Evolutionary conservation across 2,329 filamentous ascomycete species (phyloP), one percentile per base, ranked within the genome.

Genomic region (Curvularia verruculosa): DNA sequence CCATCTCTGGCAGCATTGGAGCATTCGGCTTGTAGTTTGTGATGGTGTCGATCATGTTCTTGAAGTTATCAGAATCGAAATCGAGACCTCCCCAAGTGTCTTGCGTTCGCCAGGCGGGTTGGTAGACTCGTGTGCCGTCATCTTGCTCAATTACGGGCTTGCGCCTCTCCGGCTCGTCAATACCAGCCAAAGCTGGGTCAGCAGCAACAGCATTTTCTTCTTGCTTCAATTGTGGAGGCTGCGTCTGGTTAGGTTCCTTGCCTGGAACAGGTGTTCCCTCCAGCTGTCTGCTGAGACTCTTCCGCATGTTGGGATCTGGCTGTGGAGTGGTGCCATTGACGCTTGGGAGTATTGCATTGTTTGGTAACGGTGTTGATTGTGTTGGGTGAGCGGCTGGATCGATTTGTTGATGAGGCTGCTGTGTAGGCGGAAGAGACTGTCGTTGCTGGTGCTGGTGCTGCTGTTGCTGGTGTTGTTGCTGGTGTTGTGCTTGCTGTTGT

Each of bases 1-100:
- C 95, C 50, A 98, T 83, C 67, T 98, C 93, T 21, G 84, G 80
- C 18, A 92, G 82, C 2, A 82, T 80, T 0, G 95, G 94, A 36
- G 92, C 83, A 54, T 90, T 89, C 0, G 93, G 92, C 68, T 88
- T 90, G 67, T 87, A 82, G 43, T 83, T 82, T 48, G 87, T 80
- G 36, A 96, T 82, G 31, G 84, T 81, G 5, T 89, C 88, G 12
- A 93, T 79, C 56, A 90, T 85, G 56, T 94, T 83, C 0, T 92
- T 91, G 8, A 92, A 92, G 75, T 88, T 1, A 84, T 71, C 60
- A 24, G 67, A 69, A 43, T 67, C 58, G 85, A 80, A 66, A 74
- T 79, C 54, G 75, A 75, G 60, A 15, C 71, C 67, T 15, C 71
- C 69, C 68, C 69, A 75, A 18, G 60, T 66, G 28, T 69, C 62